Base-by-base conservation (phyloP, 768 basidiomycete genomes). In the Mycena galopus region DNA sequence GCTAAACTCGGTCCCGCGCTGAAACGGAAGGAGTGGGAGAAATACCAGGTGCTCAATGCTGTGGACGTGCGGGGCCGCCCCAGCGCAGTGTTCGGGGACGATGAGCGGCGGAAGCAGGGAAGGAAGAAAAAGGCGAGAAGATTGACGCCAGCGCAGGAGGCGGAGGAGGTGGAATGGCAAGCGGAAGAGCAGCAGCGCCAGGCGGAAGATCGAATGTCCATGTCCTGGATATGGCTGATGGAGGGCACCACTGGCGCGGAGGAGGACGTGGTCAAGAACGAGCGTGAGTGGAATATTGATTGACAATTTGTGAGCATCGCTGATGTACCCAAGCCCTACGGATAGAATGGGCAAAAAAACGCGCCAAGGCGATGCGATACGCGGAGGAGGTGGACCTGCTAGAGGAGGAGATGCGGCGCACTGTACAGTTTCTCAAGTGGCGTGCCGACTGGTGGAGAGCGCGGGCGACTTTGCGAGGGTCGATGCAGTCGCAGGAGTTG, bases 331-430 rank as follows among this genome's bases (percentile, higher is more conserved):
- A 42, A 63, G 62, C 21, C 74, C 32, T 72, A 14, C 56, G 57
- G 16, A 71, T 77, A 27, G 63, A 75, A 37, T 72, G 72, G 72
- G 71, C 69, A 12, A 76, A 65, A 74, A 74, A 67, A 33, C 56
- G 57, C 11, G 76, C 78, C 9, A 50, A 73, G n/a, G 68, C 67
- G 0, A 37, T 60, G 11, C 69, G 69, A 5, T 37, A 39, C n/a
- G n/a, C n/a, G n/a, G n/a, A n/a, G n/a, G n/a, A n/a, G n/a, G n/a
- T n/a, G n/a, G n/a, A n/a, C n/a, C 77, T 76, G 75, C 17, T 29
- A 30, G 16, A 58, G n/a, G 78, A 80, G 62, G 79, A 80, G 62
- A 81, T 80, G 79, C 56, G 75, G 8, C 50, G 74, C 0, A 53
- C 69, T 0, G 16, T 65, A 51, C 47, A 25, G 25, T 78, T 75